Evolutionary conservation across 2,329 filamentous ascomycete genomes (phyloP).

Genomic region (Colletotrichum euphorbiae): DNA sequence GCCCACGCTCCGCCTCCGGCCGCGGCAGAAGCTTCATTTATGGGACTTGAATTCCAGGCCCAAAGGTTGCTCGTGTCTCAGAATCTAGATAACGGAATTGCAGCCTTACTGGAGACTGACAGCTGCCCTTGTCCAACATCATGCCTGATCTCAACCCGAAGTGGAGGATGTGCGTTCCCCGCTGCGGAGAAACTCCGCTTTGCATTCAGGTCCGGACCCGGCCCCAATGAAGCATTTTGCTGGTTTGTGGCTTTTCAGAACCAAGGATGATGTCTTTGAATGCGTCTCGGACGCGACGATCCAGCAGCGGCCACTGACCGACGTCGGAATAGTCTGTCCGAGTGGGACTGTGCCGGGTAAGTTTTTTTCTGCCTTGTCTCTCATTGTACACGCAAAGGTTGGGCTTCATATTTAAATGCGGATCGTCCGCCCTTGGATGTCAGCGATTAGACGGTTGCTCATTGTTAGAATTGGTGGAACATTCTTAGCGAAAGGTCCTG

Average conservation of each 20-base stretch:
- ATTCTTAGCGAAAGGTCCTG: conserved; percentile 8
- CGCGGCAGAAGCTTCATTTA: conserved; percentile 17
- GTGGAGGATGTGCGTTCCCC: too few species aligned
- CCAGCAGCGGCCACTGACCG: conserved; percentile 12
- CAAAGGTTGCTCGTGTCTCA: background rate
- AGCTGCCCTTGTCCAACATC: conserved; percentile 34
- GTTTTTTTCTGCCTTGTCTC: background rate
- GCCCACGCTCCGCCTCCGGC: conserved; percentile 19
- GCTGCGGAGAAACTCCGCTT: too few species aligned
- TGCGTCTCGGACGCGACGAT: conserved; percentile 12
- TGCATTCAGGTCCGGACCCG: too few species aligned
- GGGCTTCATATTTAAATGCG: conserved; percentile 24
- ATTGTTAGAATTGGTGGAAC: conserved; percentile 10
- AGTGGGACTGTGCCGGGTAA: conserved; percentile 20
- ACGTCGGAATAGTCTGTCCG: conserved; percentile 24
- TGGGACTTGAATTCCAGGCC: background rate
- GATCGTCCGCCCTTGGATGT: background rate
- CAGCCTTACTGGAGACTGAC: conserved; percentile 14
- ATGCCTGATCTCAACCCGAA: conserved; percentile 36
- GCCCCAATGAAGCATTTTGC: too few species aligned
- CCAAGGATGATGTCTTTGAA: conserved; percentile 24
- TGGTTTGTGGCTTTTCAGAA: conserved; percentile 27
- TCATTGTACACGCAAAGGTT: background rate
- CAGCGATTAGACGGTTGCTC: background rate
- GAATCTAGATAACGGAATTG: conserved; percentile 22